Evolutionary conservation across 169 alveolate genomes (phyloP).

Genomic region (Eimeria maxima): DNA sequence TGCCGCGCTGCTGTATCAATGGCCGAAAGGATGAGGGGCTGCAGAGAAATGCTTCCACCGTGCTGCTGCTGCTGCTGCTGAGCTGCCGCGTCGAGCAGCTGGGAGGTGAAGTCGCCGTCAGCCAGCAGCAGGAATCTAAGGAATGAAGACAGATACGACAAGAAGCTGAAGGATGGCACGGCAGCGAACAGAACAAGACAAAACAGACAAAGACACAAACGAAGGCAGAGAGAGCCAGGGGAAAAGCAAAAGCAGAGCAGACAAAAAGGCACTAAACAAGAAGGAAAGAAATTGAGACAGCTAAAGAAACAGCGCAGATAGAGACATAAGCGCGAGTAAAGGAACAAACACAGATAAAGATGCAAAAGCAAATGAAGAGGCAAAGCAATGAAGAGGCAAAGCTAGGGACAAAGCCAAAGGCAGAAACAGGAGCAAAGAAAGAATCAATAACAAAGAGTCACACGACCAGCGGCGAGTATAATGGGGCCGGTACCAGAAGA

Average conservation of each 20-base stretch:
- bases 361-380: background rate
- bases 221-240: background rate
- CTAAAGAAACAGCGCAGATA: background rate
- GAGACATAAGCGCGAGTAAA: background rate
- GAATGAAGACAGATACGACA: background rate
- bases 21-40: conserved; percentile 60
- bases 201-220: too few relatives aligned
- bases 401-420: background rate
- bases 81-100: background rate
- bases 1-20: conserved; percentile 48
- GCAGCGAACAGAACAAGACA: background rate
- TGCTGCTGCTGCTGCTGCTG: background rate
- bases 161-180: too few relatives aligned
- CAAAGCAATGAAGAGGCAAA: background rate
- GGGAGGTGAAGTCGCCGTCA: conserved; percentile 2
- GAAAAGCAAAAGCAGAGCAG: background rate
- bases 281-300: background rate
- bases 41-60: background rate
- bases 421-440: background rate
- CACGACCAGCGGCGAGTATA: too few relatives aligned
- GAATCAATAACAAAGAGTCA: background rate
- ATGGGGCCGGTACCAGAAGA: background rate
- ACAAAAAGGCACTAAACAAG: background rate
- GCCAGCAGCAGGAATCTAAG: conserved; percentile 35
- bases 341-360: background rate